A percentile compares a stretch with the other conserved stretches of the same genome.
Evolutionary conservation across 768 basidiomycete genomes (phyloP).

Genomic region (Hypholoma fasciculare): DNA sequence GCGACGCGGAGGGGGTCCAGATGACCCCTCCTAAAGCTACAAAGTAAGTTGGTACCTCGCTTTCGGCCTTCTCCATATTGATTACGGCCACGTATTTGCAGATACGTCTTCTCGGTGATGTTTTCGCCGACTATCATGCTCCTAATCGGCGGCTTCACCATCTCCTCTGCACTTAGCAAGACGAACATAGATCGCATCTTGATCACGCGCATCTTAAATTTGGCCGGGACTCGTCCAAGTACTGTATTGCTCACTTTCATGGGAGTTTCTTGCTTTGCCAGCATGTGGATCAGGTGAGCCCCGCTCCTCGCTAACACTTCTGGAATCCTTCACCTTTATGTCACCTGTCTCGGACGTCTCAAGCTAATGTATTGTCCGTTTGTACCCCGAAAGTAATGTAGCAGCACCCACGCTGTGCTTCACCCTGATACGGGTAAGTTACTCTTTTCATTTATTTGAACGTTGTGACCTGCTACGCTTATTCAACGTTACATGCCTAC

Average conservation of each 20-base stretch:
- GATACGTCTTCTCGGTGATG: conserved; percentile 92
- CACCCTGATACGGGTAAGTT: conserved; percentile 84
- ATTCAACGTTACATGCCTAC: not conserved
- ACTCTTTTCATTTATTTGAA: not conserved
- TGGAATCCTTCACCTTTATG: conserved; percentile 2
- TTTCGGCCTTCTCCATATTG: not conserved
- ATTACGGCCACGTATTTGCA: conserved; percentile 27
- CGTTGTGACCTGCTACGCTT: not conserved
- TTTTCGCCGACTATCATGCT: conserved; percentile 99
- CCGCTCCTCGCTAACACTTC: not conserved
- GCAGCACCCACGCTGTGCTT: conserved; percentile 98
- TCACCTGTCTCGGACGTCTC: conserved; percentile 1
- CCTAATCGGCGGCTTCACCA: conserved; percentile 96
- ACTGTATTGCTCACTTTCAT: conserved; percentile 92
- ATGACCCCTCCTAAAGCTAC: conserved; percentile 73
- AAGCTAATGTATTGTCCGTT: conserved; percentile 5
- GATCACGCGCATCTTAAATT: conserved; percentile 85
- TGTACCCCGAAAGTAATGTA: conserved; percentile 66
- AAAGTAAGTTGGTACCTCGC: conserved; percentile 52
- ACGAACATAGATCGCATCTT: conserved; percentile 91
- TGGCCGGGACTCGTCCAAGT: conserved; percentile 87
- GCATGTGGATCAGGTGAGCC: conserved; percentile 95
- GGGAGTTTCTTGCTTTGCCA: conserved; percentile 95
- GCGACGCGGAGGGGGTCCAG: conserved; percentile 53
- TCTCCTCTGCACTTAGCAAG: conserved; percentile 94